phyloP scores from a whole-genome alignment of 169 alveolate genomes.

The Babesia sp. region DNA sequence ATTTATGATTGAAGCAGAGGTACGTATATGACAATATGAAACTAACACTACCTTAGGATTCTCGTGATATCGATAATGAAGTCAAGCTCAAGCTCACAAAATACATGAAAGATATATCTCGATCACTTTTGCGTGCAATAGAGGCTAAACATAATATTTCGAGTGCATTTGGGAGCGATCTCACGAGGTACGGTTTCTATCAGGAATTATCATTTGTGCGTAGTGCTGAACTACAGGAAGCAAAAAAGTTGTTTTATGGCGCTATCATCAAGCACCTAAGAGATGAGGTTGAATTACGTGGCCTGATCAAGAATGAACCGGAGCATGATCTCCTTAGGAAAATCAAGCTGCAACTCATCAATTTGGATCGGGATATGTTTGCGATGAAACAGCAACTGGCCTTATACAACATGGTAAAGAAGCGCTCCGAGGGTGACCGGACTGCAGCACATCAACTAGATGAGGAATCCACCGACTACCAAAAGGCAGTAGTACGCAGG shows the following conservation, averaged over 20 bases:
- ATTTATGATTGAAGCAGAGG: conserved; percentile 19
- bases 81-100: neutral
- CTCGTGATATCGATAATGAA: neutral
- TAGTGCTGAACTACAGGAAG: conserved; percentile 14
- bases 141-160: neutral
- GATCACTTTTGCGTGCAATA: neutral
- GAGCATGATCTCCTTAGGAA: neutral
- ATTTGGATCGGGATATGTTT: conserved; percentile 8
- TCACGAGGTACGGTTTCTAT: neutral
- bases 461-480: neutral
- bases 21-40: neutral
- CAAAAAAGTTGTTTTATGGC: neutral
- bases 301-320: neutral
- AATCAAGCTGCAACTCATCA: conserved; percentile 13
- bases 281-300: neutral
- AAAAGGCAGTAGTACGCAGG: neutral
- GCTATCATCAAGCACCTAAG: neutral
- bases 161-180: neutral
- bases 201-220: neutral
- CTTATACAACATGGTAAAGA: conserved; percentile 4
- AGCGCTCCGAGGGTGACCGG: neutral
- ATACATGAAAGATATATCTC: conserved; percentile 15
- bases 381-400: conserved; percentile 2
- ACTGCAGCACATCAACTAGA: neutral
- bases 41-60: neutral